Evolutionary conservation across 345 rosid species (phyloP), one percentile per base, ranked within the genome.

Genomic region (Eutrema yunnanense): DNA sequence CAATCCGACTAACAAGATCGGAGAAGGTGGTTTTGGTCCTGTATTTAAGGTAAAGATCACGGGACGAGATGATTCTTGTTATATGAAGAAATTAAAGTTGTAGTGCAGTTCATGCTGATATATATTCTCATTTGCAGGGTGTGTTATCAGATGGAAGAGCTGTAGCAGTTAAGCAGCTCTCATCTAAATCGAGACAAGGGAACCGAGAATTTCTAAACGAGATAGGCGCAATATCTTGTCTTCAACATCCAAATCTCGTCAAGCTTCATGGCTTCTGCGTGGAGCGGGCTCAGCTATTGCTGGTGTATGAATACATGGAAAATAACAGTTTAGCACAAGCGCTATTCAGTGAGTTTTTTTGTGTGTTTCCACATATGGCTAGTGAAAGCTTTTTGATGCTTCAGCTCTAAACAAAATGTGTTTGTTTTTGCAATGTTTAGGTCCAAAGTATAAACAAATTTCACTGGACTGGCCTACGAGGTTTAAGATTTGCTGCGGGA

Each of bases 241-340:
- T 86, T 49, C 90, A 86, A 62, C 96, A 89, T 76, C 87, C 88
- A 16, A 87, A 89, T 79, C 90, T 89, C 5, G 96, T 89, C 66
- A 83, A 74, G 74, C 82, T 89, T 51, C 74, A 83, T 16, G 92
- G 96, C 22, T 87, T 86, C 77, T 89, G 96, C 37, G 79, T 83
- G 2, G 96, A 86, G 53, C 84, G 85, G 46, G 79, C 81, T 80
- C 89, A 89, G 42, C 65, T 87, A 26, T 59, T 86, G 51, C 52
- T 89, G 12, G 86, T 87, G 14, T 89, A 89, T 19, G 92, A 89
- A 36, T 89, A 82, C 76, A 71, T 89, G 87, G 96, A 89, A 61
- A 87, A 87, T 66, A 89, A 89, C 59, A 76, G 86, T 64, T 84
- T 89, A 55, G 78, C 90, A 4, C 81, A 69, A 27, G 86, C 84